Evolutionary conservation across 2,329 filamentous ascomycete species (phyloP), one percentile per base, ranked within the genome.

Genomic region (Drechslerella coelobrocha): DNA sequence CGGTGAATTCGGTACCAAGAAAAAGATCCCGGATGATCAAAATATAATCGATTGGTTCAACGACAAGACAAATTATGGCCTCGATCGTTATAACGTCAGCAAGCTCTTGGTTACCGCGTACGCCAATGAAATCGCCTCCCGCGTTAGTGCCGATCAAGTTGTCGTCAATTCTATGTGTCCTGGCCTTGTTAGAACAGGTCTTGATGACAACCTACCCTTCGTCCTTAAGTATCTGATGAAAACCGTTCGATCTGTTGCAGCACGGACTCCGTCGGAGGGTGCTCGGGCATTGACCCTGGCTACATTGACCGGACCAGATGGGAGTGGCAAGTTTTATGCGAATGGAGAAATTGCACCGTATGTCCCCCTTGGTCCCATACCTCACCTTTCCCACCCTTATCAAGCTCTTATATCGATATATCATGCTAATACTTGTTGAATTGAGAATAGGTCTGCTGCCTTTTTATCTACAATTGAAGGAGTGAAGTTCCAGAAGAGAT

Each of bases 161-260:
- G 53, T 76, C 34, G 23, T 77, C 39, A 77, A 77, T 51, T 76
- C 76, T 61, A 47, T 76, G 23, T 77, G 75, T 59, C 76, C 76
- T 0, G 76, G 74, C 0, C 61, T 76, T 56, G 61, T 77, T 3
- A 59, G 71, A n/a, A 77, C 75, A 0, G 45, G 43, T 21, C 72
- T 76, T 50, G 74, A 68, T 21, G 61, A 73, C 37, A 51, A 72
- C 34, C 54, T 74, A 17, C 74, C 74, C 2, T n/a, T 76, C 2
- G 50, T 73, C 41, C 3, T 75, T 14, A 66, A 73, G 3, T 17
- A 68, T 34, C 2, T 74, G 7, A n/a, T 73, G 29, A 66, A 68
- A 39, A 21, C 73, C 10, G 7, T 73, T 26, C 48, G 72, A 19
- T 59, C 41, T 12, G 7, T 75, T 6, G 47, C 59, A 2, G 73